Base-by-base conservation (phyloP, 1,139 yeast species). In the Pichia sp. region DNA sequence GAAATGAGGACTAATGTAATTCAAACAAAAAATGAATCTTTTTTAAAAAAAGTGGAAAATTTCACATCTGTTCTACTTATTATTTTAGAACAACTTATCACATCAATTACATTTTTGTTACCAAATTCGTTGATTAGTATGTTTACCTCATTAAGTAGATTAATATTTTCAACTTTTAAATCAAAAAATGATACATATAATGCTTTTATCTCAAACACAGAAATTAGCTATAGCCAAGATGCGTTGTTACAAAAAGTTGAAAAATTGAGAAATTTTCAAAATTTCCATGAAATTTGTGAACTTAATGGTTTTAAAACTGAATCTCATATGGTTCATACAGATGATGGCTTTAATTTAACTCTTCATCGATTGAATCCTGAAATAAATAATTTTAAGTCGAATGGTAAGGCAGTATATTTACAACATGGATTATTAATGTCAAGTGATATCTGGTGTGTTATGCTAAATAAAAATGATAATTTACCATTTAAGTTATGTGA, bases 381-480 rank as follows among this genome's bases (percentile, higher is more conserved):
- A 27, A 38, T 37, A 5, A 62, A 62, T 43, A 61, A 60, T 6
- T 55, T 50, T 33, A 46, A 43, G 26, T 55, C 63, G 3, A 63
- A 62, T 51, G 66, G 66, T 2, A 51, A 57, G 40, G 81, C 82
- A 2, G 83, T 85, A 0, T 90, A 87, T 58, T 69, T 90, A 44
- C 97, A 90, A 58, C 97, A 90, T 61, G 97, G 97, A 0, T 69
- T 90, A 46, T 71, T 90, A 53, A 90, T 90, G 97, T 80, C 82
- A 59, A 80, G 94, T 42, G 97, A 90, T 57, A 76, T 90, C 8
- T 60, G 62, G 97, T 78, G 85, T 38, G 77, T 92, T 29, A 80
- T 79, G 75, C 61, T 80, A 31, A 76, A 80, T 16, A 75, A 78
- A 37, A 60, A 76, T 35, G 70, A 73, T 42, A 85, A 86, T 56